phyloP scores from a whole-genome alignment of 2,329 filamentous ascomycete species.

The Paecilomyces sp. region DNA sequence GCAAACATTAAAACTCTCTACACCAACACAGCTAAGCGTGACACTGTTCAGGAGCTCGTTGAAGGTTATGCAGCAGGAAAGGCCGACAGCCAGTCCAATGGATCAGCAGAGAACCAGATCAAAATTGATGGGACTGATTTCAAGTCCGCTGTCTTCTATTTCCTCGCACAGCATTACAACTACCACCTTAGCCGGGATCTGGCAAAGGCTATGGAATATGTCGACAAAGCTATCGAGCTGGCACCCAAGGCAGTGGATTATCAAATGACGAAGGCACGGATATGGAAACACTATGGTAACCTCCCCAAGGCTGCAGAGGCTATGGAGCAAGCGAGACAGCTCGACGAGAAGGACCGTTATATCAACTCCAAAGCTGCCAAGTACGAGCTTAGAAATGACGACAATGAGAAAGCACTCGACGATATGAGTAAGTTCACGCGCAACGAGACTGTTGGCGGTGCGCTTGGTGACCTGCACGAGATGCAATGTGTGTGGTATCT shows the following conservation, averaged over 20 bases:
- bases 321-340: constrained; percentile 78
- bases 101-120: constrained; percentile 37
- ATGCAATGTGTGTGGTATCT: constrained; percentile 99
- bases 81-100: constrained; percentile 39
- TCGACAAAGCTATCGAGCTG: constrained; percentile 75
- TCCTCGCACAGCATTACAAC: constrained; percentile 95
- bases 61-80: constrained; percentile 66
- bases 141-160: constrained; percentile 76
- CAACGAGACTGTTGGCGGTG: constrained; percentile 79
- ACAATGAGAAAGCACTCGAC: constrained; percentile 76
- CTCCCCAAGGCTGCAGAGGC: constrained; percentile 69
- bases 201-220: constrained; percentile 69
- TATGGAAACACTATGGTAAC: constrained; percentile 86
- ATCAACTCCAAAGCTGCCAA: constrained; percentile 99
- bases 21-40: constrained; percentile 66
- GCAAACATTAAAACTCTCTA: constrained; percentile 95
- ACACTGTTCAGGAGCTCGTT: constrained; percentile 66
- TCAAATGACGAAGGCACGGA: constrained; percentile 89
- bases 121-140: constrained; percentile 54
- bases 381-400: constrained; percentile 87
- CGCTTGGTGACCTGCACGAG: constrained; percentile 83
- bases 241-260: constrained; percentile 81
- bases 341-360: constrained; percentile 88
- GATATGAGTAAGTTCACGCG: constrained; percentile 93
- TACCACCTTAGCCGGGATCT: constrained; percentile 83